Percentiles rank a stretch among this genome's conserved stretches.
phyloP scores from a whole-genome alignment of 495 filamentous ascomycete genomes.

The Hypomontagnella submonticulosa region DNA sequence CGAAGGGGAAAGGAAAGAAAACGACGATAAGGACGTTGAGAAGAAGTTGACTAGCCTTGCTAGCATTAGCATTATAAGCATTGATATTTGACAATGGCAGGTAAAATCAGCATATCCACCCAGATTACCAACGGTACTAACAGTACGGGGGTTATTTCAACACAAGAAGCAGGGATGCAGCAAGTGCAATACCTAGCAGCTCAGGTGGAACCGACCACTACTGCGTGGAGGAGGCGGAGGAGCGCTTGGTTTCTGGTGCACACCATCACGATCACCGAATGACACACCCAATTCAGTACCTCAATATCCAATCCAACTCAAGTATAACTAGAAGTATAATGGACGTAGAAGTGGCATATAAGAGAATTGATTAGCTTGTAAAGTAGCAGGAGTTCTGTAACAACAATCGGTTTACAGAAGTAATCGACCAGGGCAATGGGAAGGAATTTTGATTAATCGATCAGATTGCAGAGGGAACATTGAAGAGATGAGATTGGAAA shows the following conservation, averaged over 20 bases:
- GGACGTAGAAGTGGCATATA: conserved; percentile 1
- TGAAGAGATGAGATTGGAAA: conserved; percentile 10
- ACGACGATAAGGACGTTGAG: conserved; percentile 22
- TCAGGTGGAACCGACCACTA: conserved; percentile 37
- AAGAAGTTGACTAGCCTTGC: conserved; percentile 33
- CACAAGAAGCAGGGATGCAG: conserved; percentile 32
- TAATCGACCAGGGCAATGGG: not conserved
- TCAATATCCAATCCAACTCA: conserved; percentile 14
- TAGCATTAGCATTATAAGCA: conserved; percentile 34
- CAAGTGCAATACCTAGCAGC: conserved; percentile 11
- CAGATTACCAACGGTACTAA: not conserved
- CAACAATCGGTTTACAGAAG: conserved; percentile 6
- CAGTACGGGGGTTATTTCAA: conserved; percentile 7
- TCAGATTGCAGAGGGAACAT: conserved; percentile 1
- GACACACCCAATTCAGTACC: conserved; percentile 25
- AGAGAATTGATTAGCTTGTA: not conserved
- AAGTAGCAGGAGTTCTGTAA: conserved; percentile 22
- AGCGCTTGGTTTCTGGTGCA: conserved; percentile 30
- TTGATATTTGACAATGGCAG: conserved; percentile 19
- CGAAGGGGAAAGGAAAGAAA: conserved; percentile 16
- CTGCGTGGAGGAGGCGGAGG: conserved; percentile 11
- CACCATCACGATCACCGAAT: conserved; percentile 39
- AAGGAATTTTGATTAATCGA: conserved; percentile 11
- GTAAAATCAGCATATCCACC: conserved; percentile 23
- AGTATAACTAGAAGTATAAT: conserved; percentile 10